Evolutionary conservation across 768 basidiomycete species (phyloP), one percentile per base, ranked within the genome.

Genomic region (Tricholomella constricta): DNA sequence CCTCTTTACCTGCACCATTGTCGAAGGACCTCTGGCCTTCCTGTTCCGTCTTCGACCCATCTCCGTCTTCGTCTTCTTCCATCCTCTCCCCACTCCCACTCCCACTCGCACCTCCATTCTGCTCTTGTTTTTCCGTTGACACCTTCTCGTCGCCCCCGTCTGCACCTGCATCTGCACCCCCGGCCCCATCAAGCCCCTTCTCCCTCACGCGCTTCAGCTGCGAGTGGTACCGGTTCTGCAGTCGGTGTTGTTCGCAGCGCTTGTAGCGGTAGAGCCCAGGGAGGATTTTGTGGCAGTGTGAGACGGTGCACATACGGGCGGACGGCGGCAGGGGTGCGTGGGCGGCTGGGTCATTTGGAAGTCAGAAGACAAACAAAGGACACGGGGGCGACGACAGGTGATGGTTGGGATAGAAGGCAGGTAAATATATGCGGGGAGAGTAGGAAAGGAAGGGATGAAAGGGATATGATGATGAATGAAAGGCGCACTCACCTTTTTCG

Each of bases 221-320:
- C 57, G 77, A 78, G 55, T 82, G 80, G 50, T 77, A 72, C 38
- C 80, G 70, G 52, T 82, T 82, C 63, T 82, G 82, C n/a, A 78
- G 55, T 2, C 81, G 73, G 50, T 83, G 82, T 52, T 77, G 73
- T 55, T 82, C 82, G 64, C 82, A 83, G 29, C 80, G 77, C 49
- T 80, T 78, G 63, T 68, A 83, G 11, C 69, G 66, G 62, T 82
- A 80, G 22, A 68, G 64, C 0, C 72, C 72, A 0, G 78, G 77
- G 2, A 83, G 72, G 38, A 81, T 67, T 44, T 72, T 73, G 62
- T 79, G 79, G 48, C 82, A 83, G 58, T 82, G 82, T 23, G 79
- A 81, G 19, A 83, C 80, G 6, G 78, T 82, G 57, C 81, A 82
- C 76, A 82, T 79, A 12, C 79, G 77, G 6, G 72, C 65, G 3